Evolutionary conservation across 352 stramenopile species (phyloP).

Genomic region (Stramenopiles sp.): DNA sequence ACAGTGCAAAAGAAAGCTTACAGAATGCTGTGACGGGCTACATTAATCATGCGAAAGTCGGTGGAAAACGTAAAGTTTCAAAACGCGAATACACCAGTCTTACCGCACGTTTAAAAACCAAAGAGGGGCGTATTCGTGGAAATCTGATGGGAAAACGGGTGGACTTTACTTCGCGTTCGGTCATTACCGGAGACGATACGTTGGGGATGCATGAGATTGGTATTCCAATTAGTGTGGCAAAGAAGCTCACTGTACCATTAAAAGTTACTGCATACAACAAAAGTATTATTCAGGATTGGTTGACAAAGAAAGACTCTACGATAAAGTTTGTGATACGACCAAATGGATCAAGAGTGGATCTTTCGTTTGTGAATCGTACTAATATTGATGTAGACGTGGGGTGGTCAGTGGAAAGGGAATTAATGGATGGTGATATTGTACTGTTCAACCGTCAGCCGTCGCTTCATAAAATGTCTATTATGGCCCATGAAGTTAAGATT

Average conservation of each 20-base stretch:
- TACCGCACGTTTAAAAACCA: slow-evolving; percentile 95
- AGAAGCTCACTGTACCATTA: slow-evolving; percentile 94
- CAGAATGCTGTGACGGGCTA: no score
- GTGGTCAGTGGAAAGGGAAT: slow-evolving; percentile 95
- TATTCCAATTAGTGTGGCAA: slow-evolving; percentile 89
- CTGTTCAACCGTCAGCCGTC: slow-evolving; percentile 98
- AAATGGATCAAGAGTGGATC: slow-evolving; percentile 88
- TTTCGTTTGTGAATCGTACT: slow-evolving; percentile 90
- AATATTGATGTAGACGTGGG: slow-evolving; percentile 82
- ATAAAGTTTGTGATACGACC: slow-evolving; percentile 94
- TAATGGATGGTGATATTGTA: slow-evolving; percentile 93
- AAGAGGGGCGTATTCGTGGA: slow-evolving; percentile 92
- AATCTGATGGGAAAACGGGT: slow-evolving; percentile 99
- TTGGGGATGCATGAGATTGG: slow-evolving; percentile 90
- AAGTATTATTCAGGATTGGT: slow-evolving; percentile 75
- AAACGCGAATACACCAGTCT: no score
- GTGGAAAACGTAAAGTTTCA: slow-evolving; percentile 78
- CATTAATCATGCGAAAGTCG: slow-evolving; percentile 50
- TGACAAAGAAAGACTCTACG: slow-evolving; percentile 87
- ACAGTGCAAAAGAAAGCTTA: slow-evolving; percentile 61
- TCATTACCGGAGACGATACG: slow-evolving; percentile 98
- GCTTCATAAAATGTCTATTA: slow-evolving; percentile 99
- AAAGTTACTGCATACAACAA: slow-evolving; percentile 98
- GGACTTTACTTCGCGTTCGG: slow-evolving; percentile 94
- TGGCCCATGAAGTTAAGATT: slow-evolving; percentile 95